phyloP scores from a whole-genome alignment of 2,329 filamentous ascomycete species.

The Calycina herbarum region DNA sequence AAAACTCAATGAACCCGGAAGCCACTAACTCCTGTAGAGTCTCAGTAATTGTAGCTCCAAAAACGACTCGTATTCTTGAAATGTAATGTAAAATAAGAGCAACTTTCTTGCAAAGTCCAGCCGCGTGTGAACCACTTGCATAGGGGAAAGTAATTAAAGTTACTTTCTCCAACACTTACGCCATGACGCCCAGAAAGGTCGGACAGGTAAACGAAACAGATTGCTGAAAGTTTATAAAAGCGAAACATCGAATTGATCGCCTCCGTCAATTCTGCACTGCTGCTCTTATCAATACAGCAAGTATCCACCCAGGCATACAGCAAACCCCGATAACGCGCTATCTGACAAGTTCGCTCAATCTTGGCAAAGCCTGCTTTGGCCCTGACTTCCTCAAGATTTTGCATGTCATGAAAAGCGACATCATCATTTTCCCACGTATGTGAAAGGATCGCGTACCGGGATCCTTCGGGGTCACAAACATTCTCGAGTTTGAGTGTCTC shows the following conservation, averaged over 20 bases:
- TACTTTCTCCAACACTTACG: not conserved
- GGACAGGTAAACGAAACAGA: not conserved
- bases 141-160: not conserved
- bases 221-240: not conserved
- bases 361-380: not conserved
- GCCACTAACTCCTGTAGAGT: not conserved
- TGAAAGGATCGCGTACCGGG: not conserved
- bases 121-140: not conserved
- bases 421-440: not conserved
- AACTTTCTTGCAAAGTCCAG: not conserved
- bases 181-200: not conserved
- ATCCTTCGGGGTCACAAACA: not conserved
- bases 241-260: not conserved
- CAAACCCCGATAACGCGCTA: not conserved
- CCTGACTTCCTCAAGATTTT: not conserved
- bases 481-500: not conserved
- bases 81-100: too few species aligned
- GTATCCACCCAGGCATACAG: not conserved
- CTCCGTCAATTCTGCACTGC: not conserved
- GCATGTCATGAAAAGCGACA: not conserved
- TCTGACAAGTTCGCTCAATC: not conserved
- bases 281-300: slow-evolving; percentile 1
- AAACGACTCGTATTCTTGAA: too few species aligned
- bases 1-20: not conserved
- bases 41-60: not conserved